Evolutionary conservation across 306 rosid genomes (phyloP), one percentile per base, ranked within the genome.

Genomic region (Prosopis cineraria): DNA sequence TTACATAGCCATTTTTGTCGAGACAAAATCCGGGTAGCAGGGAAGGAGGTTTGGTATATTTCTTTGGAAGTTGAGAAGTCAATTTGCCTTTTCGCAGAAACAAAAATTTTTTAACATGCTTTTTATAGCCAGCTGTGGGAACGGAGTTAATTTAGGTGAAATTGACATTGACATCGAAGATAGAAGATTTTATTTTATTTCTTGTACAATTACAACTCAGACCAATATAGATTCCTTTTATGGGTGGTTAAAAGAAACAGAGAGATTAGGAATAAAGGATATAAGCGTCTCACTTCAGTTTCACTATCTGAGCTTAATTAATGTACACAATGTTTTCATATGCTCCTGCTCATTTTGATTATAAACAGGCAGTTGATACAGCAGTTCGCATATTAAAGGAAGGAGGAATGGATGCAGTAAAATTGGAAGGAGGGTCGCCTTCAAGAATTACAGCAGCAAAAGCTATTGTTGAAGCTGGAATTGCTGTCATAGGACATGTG

Each of bases 401-500:
- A 65, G 97, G 98, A 22, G 84, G 87, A 74, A 95, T 91, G 98
- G 98, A 92, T 84, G 98, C 93, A 11, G 86, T 92, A 76, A 95
- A 95, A 80, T 77, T 92, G 87, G 98, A 92, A 89, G 98, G 91
- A 83, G 98, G 90, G 3, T 52, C 98, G 0, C 87, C 92, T 77
- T 86, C 97, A 12, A 92, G 98, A 74, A 87, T 94, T 36, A 83
- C 77, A 31, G 97, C 95, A 1, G 97, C 97, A 30, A 92, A 82
- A 74, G 85, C 91, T 31, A 83, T 94, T 55, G 97, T 94, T n/a
- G 97, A 95, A 75, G 85, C 98, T 37, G 98, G 98, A 79, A 92
- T 95, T 79, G 98, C 96, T 0, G 97, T 91, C 30, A 92, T 95
- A 79, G 98, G 98, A 72, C 98, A 92, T 68, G 98, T 92, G 2